Evolutionary conservation across 768 basidiomycete species (phyloP), one percentile per base, ranked within the genome.

Genomic region (Suillus decipiens): DNA sequence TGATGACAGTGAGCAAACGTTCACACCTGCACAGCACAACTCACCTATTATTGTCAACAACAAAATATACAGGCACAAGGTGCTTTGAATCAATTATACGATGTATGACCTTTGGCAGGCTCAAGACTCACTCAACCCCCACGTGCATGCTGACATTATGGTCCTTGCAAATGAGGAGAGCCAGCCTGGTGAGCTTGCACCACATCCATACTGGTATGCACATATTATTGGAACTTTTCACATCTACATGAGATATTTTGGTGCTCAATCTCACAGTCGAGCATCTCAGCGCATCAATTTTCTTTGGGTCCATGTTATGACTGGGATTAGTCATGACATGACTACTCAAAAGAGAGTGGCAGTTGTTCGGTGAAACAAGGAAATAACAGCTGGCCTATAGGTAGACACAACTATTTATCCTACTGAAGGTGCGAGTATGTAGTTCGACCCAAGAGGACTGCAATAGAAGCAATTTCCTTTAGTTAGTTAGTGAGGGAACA

Each of bases 131-230:
- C 54, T 19, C 63, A 76, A 67, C 76, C 73, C 77, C 1, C 62
- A 68, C 0, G 76, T 69, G 1, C 71, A 79, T 11, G 41, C 71
- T 12, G 69, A 80, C 55, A 65, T 83, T 43, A 79, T 81, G 75
- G 65, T 78, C 11, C 68, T 72, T 1, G 58, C 72, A 5, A 51
- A 63, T 12, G 24, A 61, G 4, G 76, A 80, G 55, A n/a, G 28
- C 14, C 22, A 62, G 9, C 37, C 47, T 9, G 24, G 48, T 9
- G 39, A 50, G 2, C 39, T 61, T 28, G 64, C 60, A 4, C 53
- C 58, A 1, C 76, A 81, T 53, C 77, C 75, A 0, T 80, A 72
- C 60, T 77, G 74, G 76, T 81, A 81, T 69, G 77, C 73, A 1
- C 65, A 69, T 10, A 64, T 79, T 11, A 59, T 78, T 9, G 74